These are phyloP conservation scores for Bruguiera hainesii DNA, from an alignment of 441 rosid genomes.

Conservation along the genomic window DNA sequence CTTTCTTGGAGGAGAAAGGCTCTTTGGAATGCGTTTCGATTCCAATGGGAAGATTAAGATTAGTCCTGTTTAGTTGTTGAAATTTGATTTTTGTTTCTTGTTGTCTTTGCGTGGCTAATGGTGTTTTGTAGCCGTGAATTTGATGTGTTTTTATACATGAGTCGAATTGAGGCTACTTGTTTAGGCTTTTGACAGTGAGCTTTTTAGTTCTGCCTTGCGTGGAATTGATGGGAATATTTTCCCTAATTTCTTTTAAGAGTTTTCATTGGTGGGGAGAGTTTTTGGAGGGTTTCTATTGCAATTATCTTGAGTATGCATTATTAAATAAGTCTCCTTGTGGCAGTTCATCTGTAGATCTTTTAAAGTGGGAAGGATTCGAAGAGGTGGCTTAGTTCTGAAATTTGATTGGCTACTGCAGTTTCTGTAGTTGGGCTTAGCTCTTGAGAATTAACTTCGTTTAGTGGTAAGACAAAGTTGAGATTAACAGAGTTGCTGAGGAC, in stretches of 20 bases:
- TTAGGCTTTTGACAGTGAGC: conserved; percentile 12
- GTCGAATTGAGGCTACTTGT: conserved; percentile 1
- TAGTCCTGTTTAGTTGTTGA: no score
- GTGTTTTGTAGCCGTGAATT: background rate
- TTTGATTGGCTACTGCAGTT: conserved; percentile 21
- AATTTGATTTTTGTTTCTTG: background rate
- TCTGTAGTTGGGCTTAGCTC: conserved; percentile 16
- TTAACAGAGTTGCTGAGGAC: conserved; percentile 9
- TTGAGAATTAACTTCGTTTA: conserved; percentile 7
- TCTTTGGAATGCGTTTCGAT: background rate
- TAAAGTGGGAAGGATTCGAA: conserved; percentile 12
- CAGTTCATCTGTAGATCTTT: conserved; percentile 8
- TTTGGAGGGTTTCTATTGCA: background rate
- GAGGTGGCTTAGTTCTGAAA: conserved; percentile 13
- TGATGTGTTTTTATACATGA: background rate
- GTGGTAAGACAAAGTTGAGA: conserved; percentile 6
- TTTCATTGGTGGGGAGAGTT: no score
- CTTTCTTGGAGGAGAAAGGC: conserved; percentile 6
- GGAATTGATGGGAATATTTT: conserved; percentile 7
- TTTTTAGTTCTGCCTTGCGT: background rate
- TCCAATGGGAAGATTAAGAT: no score
- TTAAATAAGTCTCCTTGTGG: background rate
- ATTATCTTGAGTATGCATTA: background rate
- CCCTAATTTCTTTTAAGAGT: background rate
- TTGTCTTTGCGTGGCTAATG: background rate